These are phyloP conservation scores for Talaromyces verruculosus DNA, from an alignment of 2,329 filamentous ascomycete species.

Conservation along the genomic window DNA sequence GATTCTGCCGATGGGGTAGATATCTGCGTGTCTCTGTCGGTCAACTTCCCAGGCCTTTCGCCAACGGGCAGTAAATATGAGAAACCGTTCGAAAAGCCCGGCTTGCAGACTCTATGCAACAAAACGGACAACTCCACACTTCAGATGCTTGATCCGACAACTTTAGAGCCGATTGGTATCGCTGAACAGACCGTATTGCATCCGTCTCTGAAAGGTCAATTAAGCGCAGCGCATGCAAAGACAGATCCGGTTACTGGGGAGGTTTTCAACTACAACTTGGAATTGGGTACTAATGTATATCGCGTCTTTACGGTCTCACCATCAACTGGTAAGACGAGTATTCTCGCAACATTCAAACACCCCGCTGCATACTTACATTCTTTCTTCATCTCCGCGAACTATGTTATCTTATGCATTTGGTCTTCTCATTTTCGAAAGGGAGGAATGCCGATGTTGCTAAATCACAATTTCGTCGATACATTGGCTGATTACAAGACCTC, in stretches of 20 bases:
- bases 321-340: constrained; percentile 63
- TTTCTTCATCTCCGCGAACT: constrained; percentile 69
- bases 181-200: constrained; percentile 63
- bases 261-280: constrained; percentile 79
- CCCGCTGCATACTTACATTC: constrained; percentile 77
- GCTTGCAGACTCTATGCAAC: constrained; percentile 56
- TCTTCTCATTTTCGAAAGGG: constrained; percentile 59
- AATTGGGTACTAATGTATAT: constrained; percentile 61
- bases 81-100: constrained; percentile 30
- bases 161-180: constrained; percentile 70
- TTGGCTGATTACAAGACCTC: constrained; percentile 62
- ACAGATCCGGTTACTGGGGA: constrained; percentile 72
- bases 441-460: constrained; percentile 63
- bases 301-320: constrained; percentile 67
- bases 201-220: constrained; percentile 64
- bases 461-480: constrained; percentile 67
- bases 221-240: constrained; percentile 70
- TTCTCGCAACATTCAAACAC: constrained; percentile 65
- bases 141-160: constrained; percentile 66
- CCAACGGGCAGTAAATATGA: constrained; percentile 25
- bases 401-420: constrained; percentile 72
- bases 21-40: constrained; percentile 64
- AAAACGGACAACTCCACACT: constrained; percentile 59
- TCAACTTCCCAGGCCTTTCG: constrained; percentile 62
- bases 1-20: constrained; percentile 50